Percentiles rank a stretch among this genome's conserved stretches.
Evolutionary conservation across 2,329 filamentous ascomycete genomes (phyloP).

Genomic region (Pleoardoris graminearum): DNA sequence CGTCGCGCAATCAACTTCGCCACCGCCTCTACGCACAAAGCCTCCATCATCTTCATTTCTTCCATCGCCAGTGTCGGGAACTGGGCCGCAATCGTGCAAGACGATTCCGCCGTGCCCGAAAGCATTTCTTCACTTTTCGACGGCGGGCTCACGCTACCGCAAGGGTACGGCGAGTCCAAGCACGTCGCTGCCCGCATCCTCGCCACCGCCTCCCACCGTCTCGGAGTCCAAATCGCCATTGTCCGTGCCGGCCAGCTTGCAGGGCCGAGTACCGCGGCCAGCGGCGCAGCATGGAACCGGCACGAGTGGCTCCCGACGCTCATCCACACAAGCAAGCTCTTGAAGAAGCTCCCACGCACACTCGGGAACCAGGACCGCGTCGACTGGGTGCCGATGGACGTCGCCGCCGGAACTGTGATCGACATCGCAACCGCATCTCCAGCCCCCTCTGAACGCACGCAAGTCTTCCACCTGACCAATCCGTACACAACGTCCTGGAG

Average conservation of each 20-base stretch:
- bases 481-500: constrained; percentile 11
- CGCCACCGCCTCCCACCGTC: background rate
- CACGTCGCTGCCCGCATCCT: background rate
- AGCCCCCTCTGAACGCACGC: background rate
- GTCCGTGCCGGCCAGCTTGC: background rate
- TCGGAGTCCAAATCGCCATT: background rate
- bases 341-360: background rate
- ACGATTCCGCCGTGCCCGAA: background rate
- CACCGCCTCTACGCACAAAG: background rate
- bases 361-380: background rate
- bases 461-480: constrained; percentile 11
- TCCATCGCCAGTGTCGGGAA: background rate
- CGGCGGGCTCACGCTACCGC: background rate
- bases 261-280: background rate
- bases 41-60: background rate
- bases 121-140: background rate
- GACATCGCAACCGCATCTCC: background rate
- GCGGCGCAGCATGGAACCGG: background rate
- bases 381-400: background rate
- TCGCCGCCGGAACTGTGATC: background rate
- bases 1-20: background rate
- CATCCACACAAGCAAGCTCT: background rate
- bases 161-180: background rate
- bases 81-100: background rate
- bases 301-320: background rate